A percentile compares a stretch with the other conserved stretches of the same genome.
Evolutionary conservation across 345 rosid genomes (phyloP).

Genomic region (Salix dunnii): DNA sequence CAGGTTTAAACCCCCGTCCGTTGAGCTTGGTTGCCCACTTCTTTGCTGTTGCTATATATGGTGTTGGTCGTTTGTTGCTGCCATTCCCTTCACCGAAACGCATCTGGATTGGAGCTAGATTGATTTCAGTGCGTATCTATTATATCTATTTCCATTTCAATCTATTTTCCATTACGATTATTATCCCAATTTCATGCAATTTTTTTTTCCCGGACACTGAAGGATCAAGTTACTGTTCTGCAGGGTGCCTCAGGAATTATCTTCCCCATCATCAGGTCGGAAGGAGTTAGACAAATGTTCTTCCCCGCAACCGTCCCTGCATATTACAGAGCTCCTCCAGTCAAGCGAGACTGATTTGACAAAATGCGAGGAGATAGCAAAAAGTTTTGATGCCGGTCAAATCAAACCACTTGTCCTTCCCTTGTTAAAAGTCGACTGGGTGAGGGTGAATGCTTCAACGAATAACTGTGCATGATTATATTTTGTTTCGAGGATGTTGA

Average conservation of each 20-base stretch:
- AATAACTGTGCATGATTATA: slow-evolving; percentile 11
- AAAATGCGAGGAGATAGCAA: not conserved
- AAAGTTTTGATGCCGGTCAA: not conserved
- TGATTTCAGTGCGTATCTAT: slow-evolving; percentile 15
- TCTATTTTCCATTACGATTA: not conserved
- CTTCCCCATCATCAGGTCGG: slow-evolving; percentile 29
- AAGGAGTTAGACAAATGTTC: slow-evolving; percentile 34
- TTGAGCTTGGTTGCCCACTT: slow-evolving; percentile 30
- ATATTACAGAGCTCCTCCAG: slow-evolving; percentile 29
- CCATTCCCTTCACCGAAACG: slow-evolving; percentile 30
- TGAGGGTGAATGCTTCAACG: not conserved
- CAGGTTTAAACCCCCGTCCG: slow-evolving; percentile 32
- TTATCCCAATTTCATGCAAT: not conserved
- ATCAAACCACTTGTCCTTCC: not conserved
- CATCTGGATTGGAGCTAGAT: slow-evolving; percentile 26
- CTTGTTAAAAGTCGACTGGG: not conserved
- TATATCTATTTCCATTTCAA: not conserved
- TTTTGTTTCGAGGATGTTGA: not conserved
- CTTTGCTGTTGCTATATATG: slow-evolving; percentile 29
- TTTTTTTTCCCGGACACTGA: not conserved
- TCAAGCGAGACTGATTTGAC: not conserved
- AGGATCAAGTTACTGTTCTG: not conserved
- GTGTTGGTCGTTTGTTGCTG: slow-evolving; percentile 26
- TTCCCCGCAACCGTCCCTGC: slow-evolving; percentile 33
- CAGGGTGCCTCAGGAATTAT: slow-evolving; percentile 34